Evolutionary conservation across 768 basidiomycete species (phyloP).

Genomic region (Kwoniella bestiolae): DNA sequence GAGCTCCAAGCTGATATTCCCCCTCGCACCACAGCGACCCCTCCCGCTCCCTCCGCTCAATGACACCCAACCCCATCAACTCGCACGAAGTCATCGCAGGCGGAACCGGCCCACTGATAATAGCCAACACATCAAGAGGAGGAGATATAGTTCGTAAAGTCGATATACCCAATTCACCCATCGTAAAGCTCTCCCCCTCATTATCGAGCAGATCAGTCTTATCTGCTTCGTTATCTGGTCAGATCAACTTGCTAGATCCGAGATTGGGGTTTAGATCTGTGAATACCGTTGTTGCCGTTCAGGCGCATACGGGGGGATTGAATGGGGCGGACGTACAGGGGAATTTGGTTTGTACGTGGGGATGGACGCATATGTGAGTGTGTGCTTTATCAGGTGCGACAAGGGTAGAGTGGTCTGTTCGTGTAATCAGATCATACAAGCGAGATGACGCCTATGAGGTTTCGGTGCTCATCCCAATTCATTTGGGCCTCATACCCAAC

Average conservation of each 20-base stretch:
- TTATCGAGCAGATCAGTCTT: constrained; percentile 36
- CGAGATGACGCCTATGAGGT: too few species aligned
- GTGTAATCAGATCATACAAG: neutral
- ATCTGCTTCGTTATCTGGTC: constrained; percentile 40
- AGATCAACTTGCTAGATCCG: constrained; percentile 49
- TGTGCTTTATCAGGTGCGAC: too few species aligned
- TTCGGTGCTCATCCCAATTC: too few species aligned
- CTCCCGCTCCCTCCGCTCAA: constrained; percentile 37
- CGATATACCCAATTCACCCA: constrained; percentile 28
- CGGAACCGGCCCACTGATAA: constrained; percentile 59
- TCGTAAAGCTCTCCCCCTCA: constrained; percentile 40
- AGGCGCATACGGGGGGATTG: constrained; percentile 80
- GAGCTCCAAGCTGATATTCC: neutral
- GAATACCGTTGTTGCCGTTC: constrained; percentile 59
- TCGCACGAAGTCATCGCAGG: constrained; percentile 56
- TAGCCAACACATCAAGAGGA: constrained; percentile 53
- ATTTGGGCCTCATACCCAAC: too few species aligned
- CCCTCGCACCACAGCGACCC: constrained; percentile 29
- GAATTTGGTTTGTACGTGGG: constrained; percentile 82
- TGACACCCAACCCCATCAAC: constrained; percentile 53
- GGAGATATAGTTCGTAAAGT: constrained; percentile 49
- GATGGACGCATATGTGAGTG: constrained; percentile 77
- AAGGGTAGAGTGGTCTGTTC: neutral
- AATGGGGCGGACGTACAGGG: constrained; percentile 79
- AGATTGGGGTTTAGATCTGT: constrained; percentile 42